phyloP scores from a whole-genome alignment of 345 rosid genomes.

The Eucalyptus decipiens region DNA sequence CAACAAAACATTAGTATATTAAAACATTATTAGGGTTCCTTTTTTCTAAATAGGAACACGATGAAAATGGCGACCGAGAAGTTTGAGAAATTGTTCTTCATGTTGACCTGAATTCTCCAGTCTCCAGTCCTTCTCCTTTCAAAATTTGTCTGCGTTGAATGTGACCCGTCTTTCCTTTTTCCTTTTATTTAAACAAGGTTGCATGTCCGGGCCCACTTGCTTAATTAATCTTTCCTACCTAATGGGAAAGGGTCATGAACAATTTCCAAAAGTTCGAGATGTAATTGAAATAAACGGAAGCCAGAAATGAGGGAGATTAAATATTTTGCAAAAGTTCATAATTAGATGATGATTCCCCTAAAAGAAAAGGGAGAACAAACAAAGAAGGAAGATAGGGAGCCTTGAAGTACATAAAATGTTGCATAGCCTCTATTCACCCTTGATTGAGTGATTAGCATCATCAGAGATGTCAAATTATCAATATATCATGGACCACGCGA shows the following conservation, averaged over 20 bases:
- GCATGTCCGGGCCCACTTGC: not conserved
- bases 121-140: not conserved
- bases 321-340: not conserved
- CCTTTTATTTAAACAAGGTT: not conserved
- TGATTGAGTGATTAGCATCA: not conserved
- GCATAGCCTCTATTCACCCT: not conserved
- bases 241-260: not conserved
- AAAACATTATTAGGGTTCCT: not conserved
- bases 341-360: not conserved
- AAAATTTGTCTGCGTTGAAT: not conserved
- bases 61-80: not conserved
- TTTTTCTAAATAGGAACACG: not conserved
- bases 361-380: not conserved
- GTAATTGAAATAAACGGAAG: not conserved
- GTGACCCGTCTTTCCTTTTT: not conserved
- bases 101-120: not conserved
- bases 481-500: not conserved
- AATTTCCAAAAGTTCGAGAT: not conserved
- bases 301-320: not conserved
- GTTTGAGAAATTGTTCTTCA: not conserved
- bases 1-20: not conserved
- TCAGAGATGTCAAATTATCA: not conserved
- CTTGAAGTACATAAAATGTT: not conserved
- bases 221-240: not conserved
- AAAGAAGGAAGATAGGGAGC: not conserved